Conservation (phyloP, 805 yeast species). For the Ogataea methylovora region DNA sequence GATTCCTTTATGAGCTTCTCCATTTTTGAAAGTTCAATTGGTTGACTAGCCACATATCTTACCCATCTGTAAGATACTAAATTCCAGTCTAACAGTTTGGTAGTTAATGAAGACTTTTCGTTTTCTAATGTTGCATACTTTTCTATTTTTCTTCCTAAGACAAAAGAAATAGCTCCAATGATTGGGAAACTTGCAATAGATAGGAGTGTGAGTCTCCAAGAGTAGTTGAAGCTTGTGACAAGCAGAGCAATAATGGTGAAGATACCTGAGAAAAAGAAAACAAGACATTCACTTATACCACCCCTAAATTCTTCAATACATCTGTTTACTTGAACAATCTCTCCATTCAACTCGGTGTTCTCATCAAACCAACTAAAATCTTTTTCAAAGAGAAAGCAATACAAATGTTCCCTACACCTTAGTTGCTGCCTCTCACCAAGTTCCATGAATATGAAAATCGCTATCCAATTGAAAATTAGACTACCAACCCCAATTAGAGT, state of each 20-base stretch:
- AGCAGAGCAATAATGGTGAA: conserved; percentile 49
- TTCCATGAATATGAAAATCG: conserved; percentile 54
- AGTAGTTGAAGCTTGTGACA: conserved; percentile 61
- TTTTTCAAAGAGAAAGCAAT: conserved; percentile 35
- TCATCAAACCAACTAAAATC: conserved; percentile 58
- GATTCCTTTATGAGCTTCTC: conserved; percentile 19
- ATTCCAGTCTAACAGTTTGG: conserved; percentile 66
- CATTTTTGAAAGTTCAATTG: conserved; percentile 41
- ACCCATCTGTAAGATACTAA: conserved; percentile 53
- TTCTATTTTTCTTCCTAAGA: conserved; percentile 46
- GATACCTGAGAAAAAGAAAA: conserved; percentile 43
- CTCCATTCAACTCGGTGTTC: conserved; percentile 51
- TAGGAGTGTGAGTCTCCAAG: conserved; percentile 82
- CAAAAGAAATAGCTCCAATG: conserved; percentile 39
- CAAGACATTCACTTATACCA: conserved; percentile 62
- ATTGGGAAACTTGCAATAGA: conserved; percentile 72
- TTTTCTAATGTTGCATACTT: conserved; percentile 52
- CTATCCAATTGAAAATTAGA: conserved; percentile 40
- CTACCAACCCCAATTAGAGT: conserved; percentile 40
- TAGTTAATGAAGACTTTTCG: conserved; percentile 40
- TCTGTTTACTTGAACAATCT: conserved; percentile 56
- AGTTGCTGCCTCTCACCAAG: conserved; percentile 67
- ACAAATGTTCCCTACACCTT: conserved; percentile 43
- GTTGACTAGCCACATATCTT: conserved; percentile 51
- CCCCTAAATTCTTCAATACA: conserved; percentile 67